Percentiles rank a stretch among this genome's conserved stretches.
These are phyloP conservation scores for Alloascoidea hylecoeti DNA, from an alignment of 805 yeast genomes.

Conservation along the genomic window DNA sequence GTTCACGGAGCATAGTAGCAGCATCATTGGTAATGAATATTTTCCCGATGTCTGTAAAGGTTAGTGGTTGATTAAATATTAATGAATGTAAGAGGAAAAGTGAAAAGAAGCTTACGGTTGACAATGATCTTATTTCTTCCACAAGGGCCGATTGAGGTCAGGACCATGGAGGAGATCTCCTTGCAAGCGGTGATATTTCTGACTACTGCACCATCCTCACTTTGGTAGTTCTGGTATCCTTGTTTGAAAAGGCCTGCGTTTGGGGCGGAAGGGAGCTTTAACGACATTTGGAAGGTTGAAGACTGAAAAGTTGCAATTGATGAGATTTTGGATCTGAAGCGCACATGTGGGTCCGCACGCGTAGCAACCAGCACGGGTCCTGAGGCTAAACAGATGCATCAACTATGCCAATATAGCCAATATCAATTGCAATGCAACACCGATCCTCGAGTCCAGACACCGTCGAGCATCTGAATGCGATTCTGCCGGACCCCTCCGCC, in stretches of 20 bases:
- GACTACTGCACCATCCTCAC: constrained; percentile 88
- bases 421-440: too few species aligned
- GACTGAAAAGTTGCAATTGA: too few species aligned
- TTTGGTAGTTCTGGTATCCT: constrained; percentile 78
- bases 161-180: constrained; percentile 82
- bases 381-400: too few species aligned
- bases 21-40: constrained; percentile 92
- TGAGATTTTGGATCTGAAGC: too few species aligned
- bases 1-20: constrained; percentile 90
- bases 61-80: background rate
- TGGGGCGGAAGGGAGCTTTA: constrained; percentile 86
- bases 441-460: constrained; percentile 1
- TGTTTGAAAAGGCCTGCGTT: constrained; percentile 89
- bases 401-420: too few species aligned
- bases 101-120: constrained; percentile 26
- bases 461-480: background rate
- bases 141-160: constrained; percentile 94
- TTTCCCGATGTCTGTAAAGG: constrained; percentile 37
- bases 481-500: background rate
- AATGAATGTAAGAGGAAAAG: background rate
- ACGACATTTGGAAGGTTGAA: constrained; percentile 45
- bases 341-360: too few species aligned
- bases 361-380: too few species aligned
- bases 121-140: constrained; percentile 95
- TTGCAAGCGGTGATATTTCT: constrained; percentile 91